phyloP scores from a whole-genome alignment of 2,329 filamentous ascomycete genomes.

The Aspergillus ruber region DNA sequence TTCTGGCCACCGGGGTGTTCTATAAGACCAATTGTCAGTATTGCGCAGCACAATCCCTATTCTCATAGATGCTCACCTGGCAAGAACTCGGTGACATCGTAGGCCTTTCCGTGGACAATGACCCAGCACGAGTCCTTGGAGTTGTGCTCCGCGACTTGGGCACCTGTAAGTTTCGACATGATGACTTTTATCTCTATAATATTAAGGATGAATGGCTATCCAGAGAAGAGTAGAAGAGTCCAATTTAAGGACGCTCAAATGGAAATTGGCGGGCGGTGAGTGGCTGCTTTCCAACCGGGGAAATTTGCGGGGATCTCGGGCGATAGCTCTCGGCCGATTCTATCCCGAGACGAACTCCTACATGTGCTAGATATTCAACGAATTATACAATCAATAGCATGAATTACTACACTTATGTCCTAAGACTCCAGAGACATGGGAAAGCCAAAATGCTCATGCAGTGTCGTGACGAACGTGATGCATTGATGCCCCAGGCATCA shows the following conservation, averaged over 20 bases:
- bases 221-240: not conserved
- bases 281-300: not conserved
- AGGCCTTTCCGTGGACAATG: constrained; percentile 78
- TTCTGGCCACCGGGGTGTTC: constrained; percentile 85
- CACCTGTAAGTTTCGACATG: constrained; percentile 41
- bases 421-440: too few species aligned
- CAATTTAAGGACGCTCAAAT: not conserved
- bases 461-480: too few species aligned
- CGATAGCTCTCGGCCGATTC: not conserved
- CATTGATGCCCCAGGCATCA: too few species aligned
- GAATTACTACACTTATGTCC: too few species aligned
- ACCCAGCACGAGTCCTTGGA: constrained; percentile 84
- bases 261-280: not conserved
- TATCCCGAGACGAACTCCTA: not conserved
- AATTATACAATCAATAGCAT: too few species aligned
- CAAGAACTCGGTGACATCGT: constrained; percentile 87
- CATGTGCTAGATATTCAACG: too few species aligned
- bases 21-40: constrained; percentile 20
- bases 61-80: constrained; percentile 46
- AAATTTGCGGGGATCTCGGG: constrained; percentile 1
- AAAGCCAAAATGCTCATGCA: too few species aligned
- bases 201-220: not conserved
- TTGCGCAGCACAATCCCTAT: not conserved
- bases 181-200: not conserved
- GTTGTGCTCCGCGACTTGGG: constrained; percentile 67